Evolutionary conservation across 2,329 filamentous ascomycete genomes (phyloP).

Genomic region (Ophiosphaerella narmari): DNA sequence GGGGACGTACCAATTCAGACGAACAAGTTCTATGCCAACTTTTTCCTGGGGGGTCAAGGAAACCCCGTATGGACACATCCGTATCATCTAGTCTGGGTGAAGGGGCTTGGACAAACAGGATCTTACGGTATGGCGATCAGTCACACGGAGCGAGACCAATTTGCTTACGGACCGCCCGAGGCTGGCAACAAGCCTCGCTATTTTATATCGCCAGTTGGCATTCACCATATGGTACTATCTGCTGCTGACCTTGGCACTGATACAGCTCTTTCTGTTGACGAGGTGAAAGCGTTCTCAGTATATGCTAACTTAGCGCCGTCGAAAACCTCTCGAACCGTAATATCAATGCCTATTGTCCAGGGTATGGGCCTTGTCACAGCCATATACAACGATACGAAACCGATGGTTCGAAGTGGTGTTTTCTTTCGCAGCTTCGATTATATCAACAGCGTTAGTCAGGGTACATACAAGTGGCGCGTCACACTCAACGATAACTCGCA

Average conservation of each 20-base stretch:
- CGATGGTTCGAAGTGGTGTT: constrained; percentile 74
- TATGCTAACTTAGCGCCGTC: constrained; percentile 70
- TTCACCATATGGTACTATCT: constrained; percentile 81
- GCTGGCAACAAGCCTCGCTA: constrained; percentile 57
- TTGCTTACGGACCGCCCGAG: constrained; percentile 52
- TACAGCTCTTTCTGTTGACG: constrained; percentile 62
- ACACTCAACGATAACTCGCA: constrained; percentile 57
- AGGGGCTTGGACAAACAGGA: constrained; percentile 54
- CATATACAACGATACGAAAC: constrained; percentile 71
- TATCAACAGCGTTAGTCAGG: constrained; percentile 27
- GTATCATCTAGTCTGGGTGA: constrained; percentile 52
- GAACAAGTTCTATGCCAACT: constrained; percentile 75
- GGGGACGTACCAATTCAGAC: constrained; percentile 62
- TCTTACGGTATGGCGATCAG: constrained; percentile 81
- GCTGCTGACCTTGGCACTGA: constrained; percentile 71
- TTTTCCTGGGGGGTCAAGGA: constrained; percentile 75
- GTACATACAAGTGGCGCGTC: constrained; percentile 42
- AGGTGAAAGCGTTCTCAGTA: constrained; percentile 61
- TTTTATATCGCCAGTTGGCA: constrained; percentile 81
- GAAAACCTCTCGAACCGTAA: constrained; percentile 58
- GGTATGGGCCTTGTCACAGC: constrained; percentile 88
- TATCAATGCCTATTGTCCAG: constrained; percentile 83
- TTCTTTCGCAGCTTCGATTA: constrained; percentile 71
- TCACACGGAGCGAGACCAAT: constrained; percentile 71
- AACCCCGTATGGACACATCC: constrained; percentile 74